These are phyloP conservation scores for Colletotrichum lupini DNA, from an alignment of 2,329 filamentous ascomycete genomes.

Conservation along the genomic window DNA sequence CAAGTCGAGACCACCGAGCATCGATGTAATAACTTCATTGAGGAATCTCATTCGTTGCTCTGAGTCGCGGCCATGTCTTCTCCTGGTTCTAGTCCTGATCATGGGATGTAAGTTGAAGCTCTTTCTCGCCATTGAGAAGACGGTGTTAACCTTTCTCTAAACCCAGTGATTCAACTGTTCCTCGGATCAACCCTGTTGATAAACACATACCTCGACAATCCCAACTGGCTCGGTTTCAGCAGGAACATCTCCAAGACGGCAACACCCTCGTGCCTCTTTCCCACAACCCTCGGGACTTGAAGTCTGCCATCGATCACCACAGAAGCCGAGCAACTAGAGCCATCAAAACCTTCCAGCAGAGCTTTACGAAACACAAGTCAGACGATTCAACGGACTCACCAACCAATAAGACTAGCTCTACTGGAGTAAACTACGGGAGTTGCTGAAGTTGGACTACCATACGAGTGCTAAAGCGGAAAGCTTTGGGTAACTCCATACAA, in stretches of 20 bases:
- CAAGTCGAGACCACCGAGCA: background rate
- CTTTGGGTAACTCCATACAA: background rate
- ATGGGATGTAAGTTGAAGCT: background rate
- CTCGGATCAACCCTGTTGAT: conserved; percentile 2
- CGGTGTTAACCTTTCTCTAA: background rate
- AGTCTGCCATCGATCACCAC: conserved; percentile 18
- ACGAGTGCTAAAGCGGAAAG: too few relatives aligned
- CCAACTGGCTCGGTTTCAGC: conserved; percentile 13
- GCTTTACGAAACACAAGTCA: background rate
- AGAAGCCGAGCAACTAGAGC: conserved; percentile 1
- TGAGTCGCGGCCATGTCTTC: background rate
- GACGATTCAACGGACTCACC: background rate
- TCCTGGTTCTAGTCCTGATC: background rate
- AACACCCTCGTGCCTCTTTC: conserved; percentile 4
- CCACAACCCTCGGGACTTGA: background rate
- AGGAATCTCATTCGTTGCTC: background rate
- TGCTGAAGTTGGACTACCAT: background rate
- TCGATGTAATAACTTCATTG: background rate
- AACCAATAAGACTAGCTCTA: background rate
- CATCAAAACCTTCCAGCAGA: conserved; percentile 12
- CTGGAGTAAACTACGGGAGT: too few relatives aligned
- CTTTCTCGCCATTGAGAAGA: background rate
- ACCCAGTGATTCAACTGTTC: background rate
- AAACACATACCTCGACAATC: background rate
- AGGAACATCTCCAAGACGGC: conserved; percentile 2